A percentile compares a stretch with the other conserved stretches of the same genome.
Evolutionary conservation across 2,329 filamentous ascomycete species (phyloP).

Genomic region (Xylaria multiplex): DNA sequence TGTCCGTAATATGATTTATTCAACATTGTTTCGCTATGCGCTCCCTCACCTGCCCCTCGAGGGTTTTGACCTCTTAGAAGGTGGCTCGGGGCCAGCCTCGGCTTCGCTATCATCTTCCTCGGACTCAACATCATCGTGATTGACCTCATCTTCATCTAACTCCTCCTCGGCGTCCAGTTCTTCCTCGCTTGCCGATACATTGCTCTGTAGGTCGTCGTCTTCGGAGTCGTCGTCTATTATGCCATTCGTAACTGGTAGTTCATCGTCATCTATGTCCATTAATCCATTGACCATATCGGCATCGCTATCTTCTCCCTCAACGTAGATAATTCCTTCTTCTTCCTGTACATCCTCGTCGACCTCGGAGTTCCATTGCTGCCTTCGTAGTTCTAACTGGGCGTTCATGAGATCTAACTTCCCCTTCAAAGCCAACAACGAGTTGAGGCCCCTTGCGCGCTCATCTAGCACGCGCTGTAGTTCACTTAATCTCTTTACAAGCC

Average conservation of each 20-base stretch:
- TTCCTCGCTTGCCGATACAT: slow-evolving; percentile 56
- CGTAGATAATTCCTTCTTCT: slow-evolving; percentile 80
- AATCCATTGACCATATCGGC: slow-evolving; percentile 55
- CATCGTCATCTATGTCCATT: slow-evolving; percentile 68
- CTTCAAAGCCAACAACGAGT: slow-evolving; percentile 86
- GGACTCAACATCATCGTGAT: slow-evolving; percentile 67
- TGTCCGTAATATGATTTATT: slow-evolving; percentile 35
- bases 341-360: slow-evolving; percentile 66
- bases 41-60: slow-evolving; percentile 52
- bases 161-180: slow-evolving; percentile 61
- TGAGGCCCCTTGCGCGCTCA: slow-evolving; percentile 83
- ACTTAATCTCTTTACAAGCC: slow-evolving; percentile 79
- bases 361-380: slow-evolving; percentile 68
- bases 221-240: slow-evolving; percentile 67
- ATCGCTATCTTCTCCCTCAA: slow-evolving; percentile 80
- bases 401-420: slow-evolving; percentile 95
- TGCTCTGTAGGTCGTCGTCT: slow-evolving; percentile 60
- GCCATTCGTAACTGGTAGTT: slow-evolving; percentile 65
- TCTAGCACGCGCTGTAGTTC: slow-evolving; percentile 87
- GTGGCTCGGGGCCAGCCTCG: slow-evolving; percentile 59
- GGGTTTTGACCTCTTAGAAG: slow-evolving; percentile 54
- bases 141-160: slow-evolving; percentile 68
- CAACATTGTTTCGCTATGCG: slow-evolving; percentile 39
- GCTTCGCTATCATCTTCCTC: slow-evolving; percentile 66
- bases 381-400: slow-evolving; percentile 84